Evolutionary conservation across 768 basidiomycete genomes (phyloP).

Genomic region (Myochromella boudieri): DNA sequence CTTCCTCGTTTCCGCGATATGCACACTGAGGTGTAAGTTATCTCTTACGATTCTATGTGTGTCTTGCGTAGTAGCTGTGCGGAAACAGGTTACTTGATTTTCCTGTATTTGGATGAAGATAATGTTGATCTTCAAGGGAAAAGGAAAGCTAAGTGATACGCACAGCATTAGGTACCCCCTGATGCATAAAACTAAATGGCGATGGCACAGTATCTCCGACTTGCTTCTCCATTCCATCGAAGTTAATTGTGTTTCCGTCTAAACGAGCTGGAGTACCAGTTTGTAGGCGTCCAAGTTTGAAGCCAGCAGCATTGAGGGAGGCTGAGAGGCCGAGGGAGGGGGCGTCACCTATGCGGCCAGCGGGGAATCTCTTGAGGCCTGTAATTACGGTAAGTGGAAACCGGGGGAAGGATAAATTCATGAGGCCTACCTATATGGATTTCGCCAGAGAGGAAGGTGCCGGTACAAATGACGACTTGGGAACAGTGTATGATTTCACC

Average conservation of each 20-base stretch:
- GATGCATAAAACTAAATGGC: conserved; percentile 78
- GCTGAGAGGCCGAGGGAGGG: conserved; percentile 75
- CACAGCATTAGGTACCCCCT: conserved; percentile 70
- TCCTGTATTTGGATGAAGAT: conserved; percentile 36
- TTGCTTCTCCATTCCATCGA: conserved; percentile 58
- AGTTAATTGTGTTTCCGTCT: conserved; percentile 69
- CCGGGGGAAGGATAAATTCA: neutral
- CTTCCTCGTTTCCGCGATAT: conserved; percentile 88
- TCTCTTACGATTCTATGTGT: conserved; percentile 78
- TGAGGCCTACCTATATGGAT: conserved; percentile 73
- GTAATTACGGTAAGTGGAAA: neutral
- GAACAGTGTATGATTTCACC: conserved; percentile 77
- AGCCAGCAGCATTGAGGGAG: conserved; percentile 73
- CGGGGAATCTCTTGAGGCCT: conserved; percentile 76
- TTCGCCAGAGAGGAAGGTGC: conserved; percentile 89
- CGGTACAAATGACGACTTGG: conserved; percentile 86
- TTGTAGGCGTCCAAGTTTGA: conserved; percentile 81
- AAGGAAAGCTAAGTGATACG: conserved; percentile 17
- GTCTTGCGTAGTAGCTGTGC: conserved; percentile 66
- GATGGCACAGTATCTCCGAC: conserved; percentile 62
- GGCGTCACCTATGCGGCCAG: conserved; percentile 72
- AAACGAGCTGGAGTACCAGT: conserved; percentile 86
- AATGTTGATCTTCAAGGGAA: neutral
- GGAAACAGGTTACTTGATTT: conserved; percentile 72
- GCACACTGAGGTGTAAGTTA: conserved; percentile 75